These are phyloP conservation scores for Pyronema domesticum DNA, from an alignment of 495 filamentous ascomycete genomes.

Conservation along the genomic window DNA sequence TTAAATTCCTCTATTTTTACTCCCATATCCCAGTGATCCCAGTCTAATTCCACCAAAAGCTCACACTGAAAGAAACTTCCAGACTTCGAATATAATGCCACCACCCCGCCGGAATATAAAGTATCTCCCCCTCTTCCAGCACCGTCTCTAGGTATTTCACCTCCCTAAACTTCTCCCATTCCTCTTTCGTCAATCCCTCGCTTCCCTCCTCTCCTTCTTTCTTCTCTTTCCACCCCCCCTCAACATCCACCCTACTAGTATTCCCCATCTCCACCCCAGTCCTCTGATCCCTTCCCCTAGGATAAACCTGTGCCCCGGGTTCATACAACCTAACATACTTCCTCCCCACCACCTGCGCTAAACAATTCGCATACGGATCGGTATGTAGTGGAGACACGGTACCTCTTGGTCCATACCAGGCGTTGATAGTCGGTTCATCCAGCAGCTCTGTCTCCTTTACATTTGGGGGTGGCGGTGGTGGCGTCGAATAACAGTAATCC, in stretches of 20 bases:
- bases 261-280: conserved; percentile 81
- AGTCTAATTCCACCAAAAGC: conserved; percentile 81
- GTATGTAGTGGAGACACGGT: conserved; percentile 89
- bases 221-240: background rate
- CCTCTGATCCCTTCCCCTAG: conserved; percentile 43
- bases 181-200: conserved; percentile 28
- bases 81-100: conserved; percentile 94
- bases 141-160: conserved; percentile 64
- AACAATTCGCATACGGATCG: conserved; percentile 84
- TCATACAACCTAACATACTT: conserved; percentile 85
- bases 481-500: conserved; percentile 65
- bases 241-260: conserved; percentile 31
- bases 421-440: conserved; percentile 48
- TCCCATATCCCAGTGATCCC: too few relatives aligned
- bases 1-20: too few relatives aligned
- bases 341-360: conserved; percentile 73
- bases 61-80: conserved; percentile 80
- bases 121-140: conserved; percentile 57
- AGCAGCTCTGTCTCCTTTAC: conserved; percentile 18
- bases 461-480: conserved; percentile 32
- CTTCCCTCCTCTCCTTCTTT: conserved; percentile 8
- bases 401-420: conserved; percentile 76
- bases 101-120: conserved; percentile 92
- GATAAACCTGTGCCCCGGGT: conserved; percentile 47
- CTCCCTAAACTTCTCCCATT: conserved; percentile 37